phyloP scores from a whole-genome alignment of 129 eudicot genomes.

The Saussurea involucrata region DNA sequence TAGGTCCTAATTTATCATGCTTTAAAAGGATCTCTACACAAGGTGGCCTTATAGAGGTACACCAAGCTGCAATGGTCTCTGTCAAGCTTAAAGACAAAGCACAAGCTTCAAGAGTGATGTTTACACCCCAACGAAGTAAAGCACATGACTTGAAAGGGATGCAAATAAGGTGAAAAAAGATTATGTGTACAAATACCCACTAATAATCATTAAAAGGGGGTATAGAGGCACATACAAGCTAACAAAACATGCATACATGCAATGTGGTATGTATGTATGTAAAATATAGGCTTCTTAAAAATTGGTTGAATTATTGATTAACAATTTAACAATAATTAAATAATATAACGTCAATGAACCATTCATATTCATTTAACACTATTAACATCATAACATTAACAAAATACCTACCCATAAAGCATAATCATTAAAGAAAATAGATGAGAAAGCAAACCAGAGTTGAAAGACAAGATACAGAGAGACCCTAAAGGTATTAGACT shows the following conservation, averaged over 20 bases:
- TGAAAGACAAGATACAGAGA: neutral
- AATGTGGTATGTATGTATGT: neutral
- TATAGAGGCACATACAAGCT: neutral
- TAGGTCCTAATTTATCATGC: neutral
- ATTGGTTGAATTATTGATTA: neutral
- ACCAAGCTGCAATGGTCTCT: neutral
- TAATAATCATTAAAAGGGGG: neutral
- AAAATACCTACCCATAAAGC: neutral
- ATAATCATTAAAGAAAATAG: neutral
- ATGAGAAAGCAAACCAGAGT: neutral
- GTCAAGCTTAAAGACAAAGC: neutral
- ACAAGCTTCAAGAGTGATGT: neutral
- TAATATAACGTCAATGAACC: neutral
- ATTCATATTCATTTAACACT: neutral
- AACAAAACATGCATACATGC: neutral
- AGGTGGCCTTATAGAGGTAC: neutral
- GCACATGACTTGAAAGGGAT: neutral
- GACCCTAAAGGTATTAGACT: too few relatives aligned
- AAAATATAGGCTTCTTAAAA: too few relatives aligned
- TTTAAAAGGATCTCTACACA: neutral
- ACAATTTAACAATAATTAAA: neutral
- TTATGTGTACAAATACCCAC: neutral
- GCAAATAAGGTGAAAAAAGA: neutral
- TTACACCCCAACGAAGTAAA: neutral
- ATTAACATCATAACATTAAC: neutral